Percentiles rank a stretch among this genome's conserved stretches.
Conservation (phyloP, 2,329 filamentous ascomycete species). For the Fusarium graminum region DNA sequence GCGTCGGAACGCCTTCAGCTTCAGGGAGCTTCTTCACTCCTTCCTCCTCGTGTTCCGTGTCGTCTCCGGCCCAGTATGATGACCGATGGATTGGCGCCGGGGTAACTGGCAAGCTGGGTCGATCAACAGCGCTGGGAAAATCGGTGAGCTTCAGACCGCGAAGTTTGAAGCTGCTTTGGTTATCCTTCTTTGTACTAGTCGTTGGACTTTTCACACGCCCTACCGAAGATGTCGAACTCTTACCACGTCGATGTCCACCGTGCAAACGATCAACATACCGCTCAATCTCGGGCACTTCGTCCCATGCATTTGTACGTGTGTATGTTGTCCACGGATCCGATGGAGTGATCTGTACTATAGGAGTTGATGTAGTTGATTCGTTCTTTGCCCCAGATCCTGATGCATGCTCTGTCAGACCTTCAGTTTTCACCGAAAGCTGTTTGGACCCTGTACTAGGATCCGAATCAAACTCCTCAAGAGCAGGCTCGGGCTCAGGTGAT, state of each 20-base stretch:
- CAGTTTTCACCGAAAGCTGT: conserved; percentile 32
- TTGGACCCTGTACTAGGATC: not conserved
- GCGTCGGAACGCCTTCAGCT: conserved; percentile 86
- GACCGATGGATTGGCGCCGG: conserved; percentile 81
- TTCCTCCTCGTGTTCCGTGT: conserved; percentile 59
- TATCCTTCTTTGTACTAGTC: conserved; percentile 25
- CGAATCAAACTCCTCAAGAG: conserved; percentile 2
- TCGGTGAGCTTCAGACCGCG: conserved; percentile 79
- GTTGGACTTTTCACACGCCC: conserved; percentile 40
- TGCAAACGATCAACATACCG: conserved; percentile 85
- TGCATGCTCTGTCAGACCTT: conserved; percentile 51
- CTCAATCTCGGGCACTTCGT: conserved; percentile 88
- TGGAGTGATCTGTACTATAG: conserved; percentile 60
- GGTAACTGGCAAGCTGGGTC: conserved; percentile 90
- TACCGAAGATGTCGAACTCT: conserved; percentile 49
- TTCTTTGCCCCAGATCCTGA: conserved; percentile 49
- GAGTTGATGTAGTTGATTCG: conserved; percentile 63
- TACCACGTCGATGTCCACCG: conserved; percentile 67
- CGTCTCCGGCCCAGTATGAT: conserved; percentile 73
- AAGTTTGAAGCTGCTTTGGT: conserved; percentile 22
- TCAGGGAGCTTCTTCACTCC: conserved; percentile 73
- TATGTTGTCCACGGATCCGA: conserved; percentile 79
- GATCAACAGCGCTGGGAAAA: conserved; percentile 85
- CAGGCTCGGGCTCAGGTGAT: conserved; percentile 12
- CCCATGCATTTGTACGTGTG: conserved; percentile 89